phyloP scores from a whole-genome alignment of 2,329 filamentous ascomycete genomes.

The Davidsoniella eucalypti region DNA sequence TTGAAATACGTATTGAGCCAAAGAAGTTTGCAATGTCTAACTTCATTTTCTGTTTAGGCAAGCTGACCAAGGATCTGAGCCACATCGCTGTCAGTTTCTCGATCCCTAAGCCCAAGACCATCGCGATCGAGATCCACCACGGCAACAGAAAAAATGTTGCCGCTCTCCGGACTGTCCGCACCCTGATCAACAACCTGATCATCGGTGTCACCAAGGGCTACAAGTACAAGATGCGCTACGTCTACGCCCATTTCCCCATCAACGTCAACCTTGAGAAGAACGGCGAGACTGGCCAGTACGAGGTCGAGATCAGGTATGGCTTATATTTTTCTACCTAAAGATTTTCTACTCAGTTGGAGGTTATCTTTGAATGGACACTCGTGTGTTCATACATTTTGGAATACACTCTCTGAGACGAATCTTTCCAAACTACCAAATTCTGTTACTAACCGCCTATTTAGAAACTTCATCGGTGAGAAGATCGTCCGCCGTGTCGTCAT shows the following conservation, averaged over 20 bases:
- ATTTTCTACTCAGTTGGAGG: neutral
- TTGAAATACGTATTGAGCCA: no score
- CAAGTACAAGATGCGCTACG: conserved; percentile 99
- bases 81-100: conserved; percentile 95
- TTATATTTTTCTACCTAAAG: neutral
- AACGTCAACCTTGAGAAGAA: conserved; percentile 99
- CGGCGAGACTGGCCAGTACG: conserved; percentile 67
- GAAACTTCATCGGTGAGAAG: conserved; percentile 99
- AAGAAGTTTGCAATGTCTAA: conserved; percentile 2
- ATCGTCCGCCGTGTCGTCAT: conserved; percentile 84
- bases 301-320: conserved; percentile 91
- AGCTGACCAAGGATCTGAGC: conserved; percentile 91
- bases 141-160: conserved; percentile 95
- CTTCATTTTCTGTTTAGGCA: conserved; percentile 38
- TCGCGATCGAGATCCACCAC: conserved; percentile 98
- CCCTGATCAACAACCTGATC: conserved; percentile 97
- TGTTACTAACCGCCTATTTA: conserved; percentile 21
- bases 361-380: neutral
- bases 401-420: neutral
- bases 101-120: conserved; percentile 65
- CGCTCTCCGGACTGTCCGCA: conserved; percentile 93
- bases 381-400: neutral
- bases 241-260: conserved; percentile 99
- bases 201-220: conserved; percentile 96
- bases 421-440: conserved; percentile 17